Conservation (phyloP, 495 filamentous ascomycete species). For the Podospora sp. region DNA sequence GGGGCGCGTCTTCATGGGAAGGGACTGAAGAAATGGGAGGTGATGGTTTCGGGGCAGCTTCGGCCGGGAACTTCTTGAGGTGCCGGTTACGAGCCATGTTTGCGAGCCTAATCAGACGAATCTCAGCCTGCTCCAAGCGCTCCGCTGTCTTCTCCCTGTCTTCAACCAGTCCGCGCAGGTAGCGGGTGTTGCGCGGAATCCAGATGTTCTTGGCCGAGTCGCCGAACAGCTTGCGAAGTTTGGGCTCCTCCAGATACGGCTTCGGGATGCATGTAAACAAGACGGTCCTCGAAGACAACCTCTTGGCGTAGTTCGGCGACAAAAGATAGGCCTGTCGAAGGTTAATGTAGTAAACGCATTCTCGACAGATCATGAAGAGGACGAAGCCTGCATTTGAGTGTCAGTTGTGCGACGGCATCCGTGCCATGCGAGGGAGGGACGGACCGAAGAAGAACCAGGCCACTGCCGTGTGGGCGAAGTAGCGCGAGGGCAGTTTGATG, state of each 20-base stretch:
- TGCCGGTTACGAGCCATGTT: slow-evolving; percentile 57
- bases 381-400: slow-evolving; percentile 53
- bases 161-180: slow-evolving; percentile 59
- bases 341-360: slow-evolving; percentile 70
- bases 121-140: slow-evolving; percentile 67
- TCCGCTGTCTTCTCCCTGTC: slow-evolving; percentile 61
- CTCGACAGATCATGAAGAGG: slow-evolving; percentile 65
- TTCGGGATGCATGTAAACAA: slow-evolving; percentile 70
- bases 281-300: slow-evolving; percentile 69
- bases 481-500: slow-evolving; percentile 51
- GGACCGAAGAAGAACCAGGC: slow-evolving; percentile 67
- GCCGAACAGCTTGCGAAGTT: slow-evolving; percentile 62
- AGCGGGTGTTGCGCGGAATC: slow-evolving; percentile 60
- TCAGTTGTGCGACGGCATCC: background rate
- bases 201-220: slow-evolving; percentile 62
- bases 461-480: slow-evolving; percentile 65
- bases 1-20: background rate
- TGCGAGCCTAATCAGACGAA: slow-evolving; percentile 62
- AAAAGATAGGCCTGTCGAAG: slow-evolving; percentile 71
- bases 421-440: slow-evolving; percentile 23
- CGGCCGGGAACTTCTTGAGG: slow-evolving; percentile 48
- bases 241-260: slow-evolving; percentile 58
- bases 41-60: slow-evolving; percentile 17
- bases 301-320: slow-evolving; percentile 65
- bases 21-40: background rate